Evolutionary conservation across 306 rosid species (phyloP), one percentile per base, ranked within the genome.

Genomic region (Cercis canadensis): DNA sequence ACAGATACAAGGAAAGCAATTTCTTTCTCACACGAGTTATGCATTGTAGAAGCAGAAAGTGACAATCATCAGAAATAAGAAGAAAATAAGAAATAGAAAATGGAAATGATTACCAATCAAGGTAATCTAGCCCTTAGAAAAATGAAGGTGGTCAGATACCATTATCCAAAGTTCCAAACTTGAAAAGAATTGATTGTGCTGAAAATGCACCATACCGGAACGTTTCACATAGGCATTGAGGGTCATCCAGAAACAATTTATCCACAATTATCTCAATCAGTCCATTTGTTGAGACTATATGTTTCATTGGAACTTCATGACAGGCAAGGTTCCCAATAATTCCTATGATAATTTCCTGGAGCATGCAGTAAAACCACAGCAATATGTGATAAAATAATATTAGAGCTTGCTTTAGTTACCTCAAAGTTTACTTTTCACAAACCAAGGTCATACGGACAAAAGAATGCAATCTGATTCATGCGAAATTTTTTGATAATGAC

Each of bases 281-380:
- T 78, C 90, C 89, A 55, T 83, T 76, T 64, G 86, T 81, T 4
- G 85, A 75, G 70, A 83, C 75, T 69, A 94, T 60, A 50, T 16
- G 81, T 74, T 83, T 80, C 90, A 87, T 76, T 14, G 77, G 90
- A 78, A 67, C 81, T 75, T 90, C 90, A 47, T 94, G 96, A 80
- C 97, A 94, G 47, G 96, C 94, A 57, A 90, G 90, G 82, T 94
- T 94, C 75, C 95, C 97, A 49, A 92, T 79, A 66, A 94, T 87
- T 69, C 97, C 98, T 33, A 87, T 75, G 78, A 75, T 46, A 76
- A 90, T 87, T 73, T 94, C 98, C 98, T 94, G 83, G 70, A 77
- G 58, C 67, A 75, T 32, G 44, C 74, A 50, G 74, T 74, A 12
- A 53, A 72, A 78, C 69, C 59, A 75, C 17, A 75, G 57, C 11